These are phyloP conservation scores for Hypoxylon cercidicola DNA, from an alignment of 495 filamentous ascomycete species.

Conservation along the genomic window DNA sequence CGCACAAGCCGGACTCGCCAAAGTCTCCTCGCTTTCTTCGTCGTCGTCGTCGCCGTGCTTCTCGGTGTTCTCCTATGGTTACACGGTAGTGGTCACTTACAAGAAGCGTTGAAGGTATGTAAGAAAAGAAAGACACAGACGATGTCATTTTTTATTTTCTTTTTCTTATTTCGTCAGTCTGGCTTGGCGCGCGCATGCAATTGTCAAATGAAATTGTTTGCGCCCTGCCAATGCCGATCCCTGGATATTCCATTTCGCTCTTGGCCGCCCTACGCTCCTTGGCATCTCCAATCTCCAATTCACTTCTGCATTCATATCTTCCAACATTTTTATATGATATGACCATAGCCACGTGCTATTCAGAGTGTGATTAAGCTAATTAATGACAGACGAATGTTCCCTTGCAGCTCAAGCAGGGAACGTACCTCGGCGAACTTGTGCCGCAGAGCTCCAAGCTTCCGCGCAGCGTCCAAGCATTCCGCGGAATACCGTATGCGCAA, in stretches of 20 bases:
- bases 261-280: slow-evolving; percentile 4
- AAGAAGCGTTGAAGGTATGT: slow-evolving; percentile 33
- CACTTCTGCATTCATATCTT: neutral
- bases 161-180: slow-evolving; percentile 20
- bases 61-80: slow-evolving; percentile 29
- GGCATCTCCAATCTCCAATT: slow-evolving; percentile 32
- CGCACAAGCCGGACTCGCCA: slow-evolving; percentile 38
- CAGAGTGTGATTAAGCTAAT: slow-evolving; percentile 27
- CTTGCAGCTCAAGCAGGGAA: slow-evolving; percentile 61
- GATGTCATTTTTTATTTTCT: slow-evolving; percentile 4
- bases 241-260: slow-evolving; percentile 7
- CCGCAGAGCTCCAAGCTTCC: slow-evolving; percentile 51
- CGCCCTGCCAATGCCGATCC: slow-evolving; percentile 2
- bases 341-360: neutral
- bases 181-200: slow-evolving; percentile 22
- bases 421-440: slow-evolving; percentile 61
- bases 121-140: neutral
- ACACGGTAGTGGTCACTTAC: slow-evolving; percentile 14
- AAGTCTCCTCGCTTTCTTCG: slow-evolving; percentile 29
- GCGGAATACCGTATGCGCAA: slow-evolving; percentile 70
- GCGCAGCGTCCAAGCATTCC: slow-evolving; percentile 63
- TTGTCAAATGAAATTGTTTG: slow-evolving; percentile 29
- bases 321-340: neutral
- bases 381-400: slow-evolving; percentile 39
- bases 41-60: slow-evolving; percentile 19